phyloP scores from a whole-genome alignment of 805 yeast species.

The Helenozyma baotianmanensis region DNA sequence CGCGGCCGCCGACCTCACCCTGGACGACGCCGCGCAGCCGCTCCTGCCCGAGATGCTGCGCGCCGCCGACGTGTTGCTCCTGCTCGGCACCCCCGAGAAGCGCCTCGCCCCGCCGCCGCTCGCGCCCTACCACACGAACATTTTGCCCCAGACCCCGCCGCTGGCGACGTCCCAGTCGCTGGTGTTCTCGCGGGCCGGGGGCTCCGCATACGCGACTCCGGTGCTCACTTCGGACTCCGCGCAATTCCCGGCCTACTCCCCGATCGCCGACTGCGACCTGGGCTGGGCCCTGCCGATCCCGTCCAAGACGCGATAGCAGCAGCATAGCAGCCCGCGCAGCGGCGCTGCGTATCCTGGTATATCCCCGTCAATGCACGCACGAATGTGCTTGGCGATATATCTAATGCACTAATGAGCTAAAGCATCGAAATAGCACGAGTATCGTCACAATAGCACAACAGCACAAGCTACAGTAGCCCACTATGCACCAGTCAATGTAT shows the following conservation, averaged over 20 bases:
- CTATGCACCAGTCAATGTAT: too few relatives aligned
- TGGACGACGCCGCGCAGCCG: slow-evolving; percentile 8
- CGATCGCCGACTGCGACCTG: slow-evolving; percentile 9
- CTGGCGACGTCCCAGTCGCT: slow-evolving; percentile 39
- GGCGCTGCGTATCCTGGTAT: too few relatives aligned
- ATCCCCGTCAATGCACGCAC: too few relatives aligned
- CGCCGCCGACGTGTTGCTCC: slow-evolving; percentile 13
- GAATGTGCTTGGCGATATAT: too few relatives aligned
- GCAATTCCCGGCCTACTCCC: slow-evolving; percentile 11
- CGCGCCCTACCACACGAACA: slow-evolving; percentile 5
- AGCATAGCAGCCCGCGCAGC: background rate
- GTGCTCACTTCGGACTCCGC: slow-evolving; percentile 8
- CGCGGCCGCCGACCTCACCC: slow-evolving; percentile 8
- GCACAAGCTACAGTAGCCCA: too few relatives aligned
- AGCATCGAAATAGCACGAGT: too few relatives aligned
- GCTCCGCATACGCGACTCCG: slow-evolving; percentile 17
- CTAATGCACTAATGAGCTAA: too few relatives aligned
- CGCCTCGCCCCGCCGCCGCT: slow-evolving; percentile 3
- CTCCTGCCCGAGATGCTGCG: slow-evolving; percentile 10
- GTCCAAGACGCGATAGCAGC: slow-evolving; percentile 7
- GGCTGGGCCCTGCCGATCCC: slow-evolving; percentile 16
- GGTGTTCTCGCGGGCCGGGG: slow-evolving; percentile 24
- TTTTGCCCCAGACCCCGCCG: slow-evolving; percentile 36
- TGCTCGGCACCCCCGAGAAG: slow-evolving; percentile 5
- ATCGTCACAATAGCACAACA: too few relatives aligned